Conservation (phyloP, 2,329 filamentous ascomycete species). For the Pestalotiopsis sp. region DNA sequence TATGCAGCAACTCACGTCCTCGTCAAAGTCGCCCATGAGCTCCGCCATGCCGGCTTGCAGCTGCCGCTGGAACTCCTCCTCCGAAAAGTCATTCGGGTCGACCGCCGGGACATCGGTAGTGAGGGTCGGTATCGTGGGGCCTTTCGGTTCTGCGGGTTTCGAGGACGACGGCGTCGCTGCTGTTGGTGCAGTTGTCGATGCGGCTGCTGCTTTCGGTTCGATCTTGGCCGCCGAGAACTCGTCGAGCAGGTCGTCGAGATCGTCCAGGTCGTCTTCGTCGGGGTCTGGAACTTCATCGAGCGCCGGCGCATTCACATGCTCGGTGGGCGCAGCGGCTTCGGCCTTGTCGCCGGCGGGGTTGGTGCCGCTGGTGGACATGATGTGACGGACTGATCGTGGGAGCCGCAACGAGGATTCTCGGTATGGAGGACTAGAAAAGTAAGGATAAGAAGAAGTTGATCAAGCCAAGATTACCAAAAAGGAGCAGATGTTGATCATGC, state of each 20-base stretch:
- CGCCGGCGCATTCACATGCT: constrained; percentile 29
- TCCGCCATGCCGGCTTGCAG: constrained; percentile 90
- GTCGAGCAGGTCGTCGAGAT: constrained; percentile 93
- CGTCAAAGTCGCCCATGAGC: constrained; percentile 73
- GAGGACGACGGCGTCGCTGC: constrained; percentile 6
- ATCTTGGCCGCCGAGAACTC: constrained; percentile 76
- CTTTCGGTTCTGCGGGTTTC: constrained; percentile 13
- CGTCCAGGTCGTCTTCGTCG: constrained; percentile 89
- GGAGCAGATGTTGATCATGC: not conserved
- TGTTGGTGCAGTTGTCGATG: constrained; percentile 22
- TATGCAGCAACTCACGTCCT: constrained; percentile 46
- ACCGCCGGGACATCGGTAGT: constrained; percentile 28
- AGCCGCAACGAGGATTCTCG: not conserved
- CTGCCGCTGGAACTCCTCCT: constrained; percentile 81
- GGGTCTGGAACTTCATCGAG: constrained; percentile 76
- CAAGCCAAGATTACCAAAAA: not conserved
- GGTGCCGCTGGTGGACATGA: constrained; percentile 5
- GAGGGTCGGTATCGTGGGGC: constrained; percentile 17
- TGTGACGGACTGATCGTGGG: not conserved
- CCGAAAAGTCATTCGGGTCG: constrained; percentile 53
- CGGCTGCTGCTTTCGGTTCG: constrained; percentile 43
- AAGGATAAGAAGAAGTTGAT: not conserved
- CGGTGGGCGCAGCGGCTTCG: constrained; percentile 19
- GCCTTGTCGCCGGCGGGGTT: constrained; percentile 5
- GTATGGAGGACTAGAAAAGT: not conserved